Conservation (phyloP, 139 green algal genomes). For the Coelastrella sp. region DNA sequence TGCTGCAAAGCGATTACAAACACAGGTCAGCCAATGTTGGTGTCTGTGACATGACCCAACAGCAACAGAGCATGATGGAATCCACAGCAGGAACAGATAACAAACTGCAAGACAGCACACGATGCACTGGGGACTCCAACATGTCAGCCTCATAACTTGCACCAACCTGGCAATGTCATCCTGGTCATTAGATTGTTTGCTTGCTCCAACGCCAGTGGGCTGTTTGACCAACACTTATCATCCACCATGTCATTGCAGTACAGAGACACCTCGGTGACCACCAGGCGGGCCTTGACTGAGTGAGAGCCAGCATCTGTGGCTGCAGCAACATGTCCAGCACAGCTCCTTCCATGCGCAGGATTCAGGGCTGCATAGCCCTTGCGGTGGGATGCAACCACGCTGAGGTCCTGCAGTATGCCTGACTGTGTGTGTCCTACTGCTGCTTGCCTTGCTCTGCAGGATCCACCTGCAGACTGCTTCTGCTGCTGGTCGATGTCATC, state of each 20-base stretch:
- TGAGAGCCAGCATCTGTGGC: neutral
- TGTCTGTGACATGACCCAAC: too few species aligned
- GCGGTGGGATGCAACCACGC: slow-evolving; percentile 7
- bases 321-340: neutral
- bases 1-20: neutral
- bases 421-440: neutral
- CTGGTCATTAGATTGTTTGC: slow-evolving; percentile 51
- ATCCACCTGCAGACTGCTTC: neutral
- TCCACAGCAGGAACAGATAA: neutral
- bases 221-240: slow-evolving; percentile 11
- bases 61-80: neutral
- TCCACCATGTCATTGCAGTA: slow-evolving; percentile 17
- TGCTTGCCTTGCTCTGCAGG: slow-evolving; percentile 8
- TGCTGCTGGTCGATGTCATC: slow-evolving; percentile 7
- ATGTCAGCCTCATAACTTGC: neutral
- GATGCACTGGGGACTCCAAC: neutral
- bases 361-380: neutral
- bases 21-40: too few species aligned
- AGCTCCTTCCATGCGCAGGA: neutral
- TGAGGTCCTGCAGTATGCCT: slow-evolving; percentile 12
- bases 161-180: slow-evolving; percentile 49
- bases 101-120: neutral
- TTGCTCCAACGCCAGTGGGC: slow-evolving; percentile 37
- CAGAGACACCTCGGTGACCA: slow-evolving; percentile 29
- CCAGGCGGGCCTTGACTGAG: slow-evolving; percentile 1